Percentiles rank a stretch among this genome's conserved stretches.
phyloP scores from a whole-genome alignment of 2,329 filamentous ascomycete genomes.

The Aspergillus neotritici region DNA sequence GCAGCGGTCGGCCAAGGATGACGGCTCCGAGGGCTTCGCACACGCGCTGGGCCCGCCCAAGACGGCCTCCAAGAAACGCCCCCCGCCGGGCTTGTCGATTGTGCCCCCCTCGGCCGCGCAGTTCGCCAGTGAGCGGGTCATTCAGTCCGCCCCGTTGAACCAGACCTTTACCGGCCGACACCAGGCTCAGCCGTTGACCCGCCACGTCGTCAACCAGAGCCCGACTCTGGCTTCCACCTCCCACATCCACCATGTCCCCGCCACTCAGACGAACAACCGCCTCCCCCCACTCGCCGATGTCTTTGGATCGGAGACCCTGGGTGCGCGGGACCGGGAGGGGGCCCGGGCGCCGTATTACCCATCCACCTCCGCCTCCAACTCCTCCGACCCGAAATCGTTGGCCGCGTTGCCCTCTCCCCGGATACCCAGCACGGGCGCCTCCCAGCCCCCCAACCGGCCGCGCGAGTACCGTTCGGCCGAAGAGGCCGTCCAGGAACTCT shows the following conservation, averaged over 20 bases:
- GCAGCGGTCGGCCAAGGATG: conserved; percentile 80
- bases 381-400: conserved; percentile 57
- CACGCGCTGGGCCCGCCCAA: conserved; percentile 38
- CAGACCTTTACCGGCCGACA: conserved; percentile 93
- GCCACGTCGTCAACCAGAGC: conserved; percentile 74
- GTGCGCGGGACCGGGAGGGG: conserved; percentile 34
- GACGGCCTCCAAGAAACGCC: conserved; percentile 47
- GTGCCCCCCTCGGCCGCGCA: conserved; percentile 88
- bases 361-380: conserved; percentile 59
- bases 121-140: conserved; percentile 89
- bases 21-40: conserved; percentile 56
- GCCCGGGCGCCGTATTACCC: conserved; percentile 38
- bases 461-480: conserved; percentile 94
- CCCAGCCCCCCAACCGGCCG: conserved; percentile 56
- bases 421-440: conserved; percentile 49
- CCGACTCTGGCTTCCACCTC: conserved; percentile 77
- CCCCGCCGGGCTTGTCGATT: conserved; percentile 84
- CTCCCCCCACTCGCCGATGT: conserved; percentile 92
- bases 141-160: conserved; percentile 90
- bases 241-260: conserved; percentile 85
- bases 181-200: conserved; percentile 67
- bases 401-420: conserved; percentile 72
- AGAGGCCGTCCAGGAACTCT: conserved; percentile 84
- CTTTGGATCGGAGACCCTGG: conserved; percentile 71
- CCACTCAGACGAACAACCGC: conserved; percentile 82